Evolutionary conservation across 1,139 yeast genomes (phyloP), one percentile per base, ranked within the genome.

Genomic region (Zygoascus hellenicus): DNA sequence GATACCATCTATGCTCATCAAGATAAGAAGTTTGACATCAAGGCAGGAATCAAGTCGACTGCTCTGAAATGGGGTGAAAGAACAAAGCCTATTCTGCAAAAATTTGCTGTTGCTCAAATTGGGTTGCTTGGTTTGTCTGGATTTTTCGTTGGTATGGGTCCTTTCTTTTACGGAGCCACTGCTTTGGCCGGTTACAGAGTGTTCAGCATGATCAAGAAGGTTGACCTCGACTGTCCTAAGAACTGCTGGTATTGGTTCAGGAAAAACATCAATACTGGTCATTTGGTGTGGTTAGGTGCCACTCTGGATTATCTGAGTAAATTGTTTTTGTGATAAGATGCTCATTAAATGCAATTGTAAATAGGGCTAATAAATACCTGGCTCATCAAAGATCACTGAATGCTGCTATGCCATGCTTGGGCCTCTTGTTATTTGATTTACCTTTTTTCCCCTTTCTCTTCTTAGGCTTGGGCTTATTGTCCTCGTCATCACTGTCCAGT

Each of bases 1-100:
- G 99, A 94, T 65, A 87, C 97, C 2, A 80, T 94, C 38, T 94
- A 94, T 64, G 98, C 98, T 1, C 99, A 94, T 64, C 99, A 94
- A 69, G 98, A 94, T 66, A 94, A 94, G 68, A 69, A 67, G 50
- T 94, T 83, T 60, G 99, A 94, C 65, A 69, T 84, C 46, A 71
- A 76, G 48, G 97, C 96, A 0, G 97, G 97, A 6, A 84, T 94
- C 56, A 89, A 90, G 65, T 87, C 96, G 1, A 88, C 97, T 0
- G 98, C 98, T 3, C 75, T 92, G 58, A 88, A 83, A 4, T 92
- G 98, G 97, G 95, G 94, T 2, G 77, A 76, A 16, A 75, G 77
- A 31, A 78, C 96, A 1, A 88, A 83, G 60, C 76, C 81, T 3
- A 78, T 89, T 43, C 69, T 87, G 58, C 72, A 77, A 43, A 80